Evolutionary conservation across 2,329 filamentous ascomycete species (phyloP).

Genomic region (Pseudogymnoascus sp.): DNA sequence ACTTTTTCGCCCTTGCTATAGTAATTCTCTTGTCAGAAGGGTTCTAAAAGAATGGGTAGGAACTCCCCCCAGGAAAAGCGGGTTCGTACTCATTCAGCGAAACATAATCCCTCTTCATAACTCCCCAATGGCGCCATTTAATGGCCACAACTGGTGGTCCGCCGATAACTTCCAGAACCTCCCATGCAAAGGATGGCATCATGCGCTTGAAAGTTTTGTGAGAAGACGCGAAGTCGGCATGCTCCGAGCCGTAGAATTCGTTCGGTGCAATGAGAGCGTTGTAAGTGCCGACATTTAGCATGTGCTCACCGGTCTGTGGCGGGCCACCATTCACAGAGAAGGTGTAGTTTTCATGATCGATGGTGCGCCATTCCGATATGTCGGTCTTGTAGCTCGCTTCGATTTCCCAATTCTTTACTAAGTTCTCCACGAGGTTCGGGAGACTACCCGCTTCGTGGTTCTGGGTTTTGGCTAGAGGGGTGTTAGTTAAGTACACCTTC

Average conservation of each 20-base stretch:
- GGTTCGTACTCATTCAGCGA: slow-evolving; percentile 54
- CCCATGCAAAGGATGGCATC: slow-evolving; percentile 68
- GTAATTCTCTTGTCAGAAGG: slow-evolving; percentile 6
- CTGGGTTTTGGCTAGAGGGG: slow-evolving; percentile 45
- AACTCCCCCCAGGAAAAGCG: neutral
- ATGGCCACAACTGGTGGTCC: slow-evolving; percentile 57
- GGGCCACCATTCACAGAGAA: slow-evolving; percentile 58
- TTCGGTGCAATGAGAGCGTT: slow-evolving; percentile 59
- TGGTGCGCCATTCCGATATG: slow-evolving; percentile 57
- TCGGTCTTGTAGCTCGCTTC: slow-evolving; percentile 61
- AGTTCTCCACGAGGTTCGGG: slow-evolving; percentile 56
- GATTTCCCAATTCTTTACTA: slow-evolving; percentile 69
- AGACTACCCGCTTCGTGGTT: slow-evolving; percentile 50
- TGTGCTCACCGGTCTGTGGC: slow-evolving; percentile 51
- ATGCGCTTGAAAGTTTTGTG: slow-evolving; percentile 67
- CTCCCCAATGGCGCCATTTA: slow-evolving; percentile 62
- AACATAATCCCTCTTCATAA: slow-evolving; percentile 60
- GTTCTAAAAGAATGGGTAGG: neutral
- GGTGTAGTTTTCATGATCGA: slow-evolving; percentile 51
- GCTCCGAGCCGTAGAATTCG: slow-evolving; percentile 55
- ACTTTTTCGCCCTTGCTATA: slow-evolving; percentile 55
- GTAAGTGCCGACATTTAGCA: slow-evolving; percentile 63
- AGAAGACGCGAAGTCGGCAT: slow-evolving; percentile 54
- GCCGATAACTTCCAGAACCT: slow-evolving; percentile 61
- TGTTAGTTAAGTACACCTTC: slow-evolving; percentile 12